Evolutionary conservation across 345 rosid species (phyloP), one percentile per base, ranked within the genome.

Genomic region (Hevea brasiliensis): DNA sequence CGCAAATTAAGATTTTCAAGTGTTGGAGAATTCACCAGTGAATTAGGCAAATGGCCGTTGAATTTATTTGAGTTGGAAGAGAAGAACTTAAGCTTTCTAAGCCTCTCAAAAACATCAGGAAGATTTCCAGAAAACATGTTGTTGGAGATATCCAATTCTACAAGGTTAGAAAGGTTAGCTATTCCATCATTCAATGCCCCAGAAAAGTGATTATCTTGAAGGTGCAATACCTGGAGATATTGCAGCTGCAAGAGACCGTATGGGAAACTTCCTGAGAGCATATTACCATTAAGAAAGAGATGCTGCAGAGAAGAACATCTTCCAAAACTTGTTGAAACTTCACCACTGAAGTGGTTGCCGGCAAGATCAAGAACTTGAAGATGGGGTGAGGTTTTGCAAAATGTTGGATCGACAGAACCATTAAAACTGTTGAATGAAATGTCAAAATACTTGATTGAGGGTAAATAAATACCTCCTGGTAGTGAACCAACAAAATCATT

Each of bases 41-140:
- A 81, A 48, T 24, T 12, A 4, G 87, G 87, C 67, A 84, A 72
- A 6, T 35, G 20, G 37, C 87, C 84, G 7, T 17, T 27, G 32
- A 81, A 81, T 5, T 27, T 55, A 58, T 81, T 84, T 54, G 77
- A 61, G 2, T 40, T 0, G 9, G 79, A 82, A 40, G 68, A 6
- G n/a, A 84, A 79, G 65, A 53, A 48, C 72, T 76, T 55, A 0
- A 84, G 79, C 77, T 69, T 78, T 32, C 3, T 24, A 14, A 81
- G 75, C 11, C 50, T 53, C 72, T 40, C 59, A 20, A 84, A 84
- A 75, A 71, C 73, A 15, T 84, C 79, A 44, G 84, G 87, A 64
- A 84, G 72, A 23, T 15, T 55, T 42, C 84, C 87, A 35, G 57
- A 32, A 37, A 81, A 64, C 44, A 12, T 29, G 35, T 84, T 84